Conservation (phyloP, 208 protist species). For the Trypanosoma platydactyli region DNA sequence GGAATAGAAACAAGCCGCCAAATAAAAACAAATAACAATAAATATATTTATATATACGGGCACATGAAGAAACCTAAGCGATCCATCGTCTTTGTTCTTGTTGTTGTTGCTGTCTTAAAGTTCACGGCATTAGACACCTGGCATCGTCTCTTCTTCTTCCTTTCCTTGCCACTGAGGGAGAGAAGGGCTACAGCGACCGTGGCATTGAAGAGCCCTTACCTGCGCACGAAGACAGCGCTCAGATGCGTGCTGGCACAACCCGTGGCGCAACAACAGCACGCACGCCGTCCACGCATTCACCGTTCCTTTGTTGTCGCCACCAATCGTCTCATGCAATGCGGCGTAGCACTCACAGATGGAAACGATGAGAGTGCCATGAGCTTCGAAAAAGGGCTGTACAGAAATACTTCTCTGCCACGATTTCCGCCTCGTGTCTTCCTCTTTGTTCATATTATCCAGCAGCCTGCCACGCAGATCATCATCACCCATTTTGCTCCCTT, state of each 20-base stretch:
- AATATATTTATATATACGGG: too few relatives aligned
- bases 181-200: not conserved
- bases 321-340: not conserved
- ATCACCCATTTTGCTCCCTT: not conserved
- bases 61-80: too few relatives aligned
- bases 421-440: not conserved
- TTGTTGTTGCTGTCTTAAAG: too few relatives aligned
- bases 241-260: slow-evolving; percentile 19
- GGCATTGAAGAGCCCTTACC: slow-evolving; percentile 14
- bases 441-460: not conserved
- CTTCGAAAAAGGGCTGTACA: not conserved
- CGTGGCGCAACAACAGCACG: slow-evolving; percentile 14
- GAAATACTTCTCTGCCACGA: slow-evolving; percentile 8
- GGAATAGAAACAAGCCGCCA: not conserved
- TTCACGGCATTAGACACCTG: too few relatives aligned
- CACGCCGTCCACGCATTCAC: slow-evolving; percentile 22
- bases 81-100: too few relatives aligned
- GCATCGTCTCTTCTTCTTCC: not conserved
- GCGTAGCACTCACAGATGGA: slow-evolving; percentile 21
- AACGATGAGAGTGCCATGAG: slow-evolving; percentile 9
- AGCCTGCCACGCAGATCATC: slow-evolving; percentile 12
- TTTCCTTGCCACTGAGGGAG: not conserved
- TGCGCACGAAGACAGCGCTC: slow-evolving; percentile 22
- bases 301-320: not conserved
- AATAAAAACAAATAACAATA: too few relatives aligned